phyloP scores from a whole-genome alignment of 164 flowering plant genomes.

The Vitis labrusca region DNA sequence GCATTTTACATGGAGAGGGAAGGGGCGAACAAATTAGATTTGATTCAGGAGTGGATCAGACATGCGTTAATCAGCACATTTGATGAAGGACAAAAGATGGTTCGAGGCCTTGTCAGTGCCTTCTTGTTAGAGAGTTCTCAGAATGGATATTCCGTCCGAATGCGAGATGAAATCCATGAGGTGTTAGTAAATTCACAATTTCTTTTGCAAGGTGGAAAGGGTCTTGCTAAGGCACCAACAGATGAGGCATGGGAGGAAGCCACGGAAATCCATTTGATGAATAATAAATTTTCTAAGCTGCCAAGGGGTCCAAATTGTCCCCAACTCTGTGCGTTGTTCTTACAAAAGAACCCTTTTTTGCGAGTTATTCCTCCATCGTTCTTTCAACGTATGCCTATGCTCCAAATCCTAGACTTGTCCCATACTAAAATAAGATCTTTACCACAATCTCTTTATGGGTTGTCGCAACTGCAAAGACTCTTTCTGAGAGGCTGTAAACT shows the following conservation, averaged over 20 bases:
- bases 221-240: constrained; percentile 10
- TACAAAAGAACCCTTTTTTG: constrained; percentile 18
- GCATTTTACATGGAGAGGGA: too few relatives aligned
- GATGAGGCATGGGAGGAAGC: constrained; percentile 18
- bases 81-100: too few relatives aligned
- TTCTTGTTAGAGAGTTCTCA: too few relatives aligned
- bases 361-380: constrained; percentile 17
- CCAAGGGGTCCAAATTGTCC: constrained; percentile 15
- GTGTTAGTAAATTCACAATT: too few relatives aligned
- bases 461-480: constrained; percentile 13
- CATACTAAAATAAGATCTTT: constrained; percentile 20
- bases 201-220: neutral
- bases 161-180: too few relatives aligned
- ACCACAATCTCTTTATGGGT: constrained; percentile 14
- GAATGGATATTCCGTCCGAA: too few relatives aligned
- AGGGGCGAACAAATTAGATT: too few relatives aligned
- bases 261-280: constrained; percentile 11
- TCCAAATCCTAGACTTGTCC: constrained; percentile 21
- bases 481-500: constrained; percentile 16
- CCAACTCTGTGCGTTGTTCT: constrained; percentile 5
- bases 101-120: too few relatives aligned
- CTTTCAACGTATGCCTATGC: constrained; percentile 22
- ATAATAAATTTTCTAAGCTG: constrained; percentile 13
- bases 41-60: too few relatives aligned
- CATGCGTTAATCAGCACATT: too few relatives aligned